Evolutionary conservation across 371 early-diverging fungal species (phyloP).

Genomic region (Mortierella sp.): DNA sequence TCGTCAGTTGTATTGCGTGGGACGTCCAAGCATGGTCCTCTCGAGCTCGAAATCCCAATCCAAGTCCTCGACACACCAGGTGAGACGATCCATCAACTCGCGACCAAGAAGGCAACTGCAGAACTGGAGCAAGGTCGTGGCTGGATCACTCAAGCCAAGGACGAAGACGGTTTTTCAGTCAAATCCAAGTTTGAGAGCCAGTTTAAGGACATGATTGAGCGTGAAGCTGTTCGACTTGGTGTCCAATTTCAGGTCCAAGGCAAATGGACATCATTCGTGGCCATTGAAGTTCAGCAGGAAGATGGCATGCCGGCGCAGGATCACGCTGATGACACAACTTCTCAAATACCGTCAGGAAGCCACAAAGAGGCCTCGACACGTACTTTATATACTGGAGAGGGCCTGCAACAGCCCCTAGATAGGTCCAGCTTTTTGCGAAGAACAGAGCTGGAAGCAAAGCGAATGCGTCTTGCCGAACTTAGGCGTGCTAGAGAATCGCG

Average conservation of each 20-base stretch:
- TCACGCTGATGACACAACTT: background rate
- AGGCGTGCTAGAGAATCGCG: too few relatives aligned
- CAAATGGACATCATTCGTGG: conserved; percentile 22
- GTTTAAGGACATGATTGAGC: conserved; percentile 10
- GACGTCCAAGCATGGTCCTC: conserved; percentile 58
- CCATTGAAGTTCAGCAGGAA: background rate
- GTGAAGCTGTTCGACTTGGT: conserved; percentile 19
- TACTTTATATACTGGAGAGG: too few relatives aligned
- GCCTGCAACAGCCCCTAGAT: too few relatives aligned
- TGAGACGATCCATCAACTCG: conserved; percentile 59
- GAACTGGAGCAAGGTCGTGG: conserved; percentile 58
- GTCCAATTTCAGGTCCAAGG: conserved; percentile 13
- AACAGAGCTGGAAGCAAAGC: too few relatives aligned
- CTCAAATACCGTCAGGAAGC: background rate
- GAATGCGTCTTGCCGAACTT: too few relatives aligned
- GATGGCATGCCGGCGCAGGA: background rate
- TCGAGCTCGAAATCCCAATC: conserved; percentile 58
- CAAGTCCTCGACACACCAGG: conserved; percentile 39
- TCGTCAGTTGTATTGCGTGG: conserved; percentile 51
- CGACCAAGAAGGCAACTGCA: conserved; percentile 59
- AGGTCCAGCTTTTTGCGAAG: too few relatives aligned
- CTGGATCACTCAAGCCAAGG: conserved; percentile 22
- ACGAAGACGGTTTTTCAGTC: background rate
- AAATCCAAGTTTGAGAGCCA: conserved; percentile 8
- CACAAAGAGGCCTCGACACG: background rate